Evolutionary conservation across 805 yeast genomes (phyloP).

Genomic region (Saccharomycopsis sp.): DNA sequence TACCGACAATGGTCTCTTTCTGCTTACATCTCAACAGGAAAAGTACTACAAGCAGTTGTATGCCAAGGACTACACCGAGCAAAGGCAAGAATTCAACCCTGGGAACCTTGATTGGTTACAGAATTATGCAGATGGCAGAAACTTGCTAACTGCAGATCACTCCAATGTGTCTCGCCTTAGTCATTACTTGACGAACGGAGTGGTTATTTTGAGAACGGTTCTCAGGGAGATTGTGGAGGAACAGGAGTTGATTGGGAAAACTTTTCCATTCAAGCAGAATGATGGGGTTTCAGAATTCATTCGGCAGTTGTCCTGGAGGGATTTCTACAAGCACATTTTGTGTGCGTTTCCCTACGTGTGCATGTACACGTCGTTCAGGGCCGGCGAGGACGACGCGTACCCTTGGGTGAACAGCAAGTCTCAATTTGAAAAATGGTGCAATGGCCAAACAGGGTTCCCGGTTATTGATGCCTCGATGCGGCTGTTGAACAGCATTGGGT

Average conservation of each 20-base stretch:
- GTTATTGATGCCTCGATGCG: slow-evolving; percentile 53
- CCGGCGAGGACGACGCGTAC: slow-evolving; percentile 32
- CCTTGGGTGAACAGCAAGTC: slow-evolving; percentile 36
- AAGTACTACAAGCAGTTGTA: no score
- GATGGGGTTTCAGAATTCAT: slow-evolving; percentile 36
- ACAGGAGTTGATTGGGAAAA: slow-evolving; percentile 24
- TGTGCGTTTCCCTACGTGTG: slow-evolving; percentile 42
- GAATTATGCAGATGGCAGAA: slow-evolving; percentile 18
- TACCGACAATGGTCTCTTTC: no score
- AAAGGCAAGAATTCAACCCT: no score
- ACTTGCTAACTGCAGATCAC: not conserved
- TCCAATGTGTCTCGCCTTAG: slow-evolving; percentile 33
- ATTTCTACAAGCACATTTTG: slow-evolving; percentile 43
- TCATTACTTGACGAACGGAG: slow-evolving; percentile 38
- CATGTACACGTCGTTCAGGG: slow-evolving; percentile 33
- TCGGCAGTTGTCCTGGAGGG: slow-evolving; percentile 52
- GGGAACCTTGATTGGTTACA: no score
- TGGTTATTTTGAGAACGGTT: slow-evolving; percentile 35
- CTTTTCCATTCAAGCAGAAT: slow-evolving; percentile 23
- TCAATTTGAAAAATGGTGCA: slow-evolving; percentile 41
- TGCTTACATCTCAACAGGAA: no score
- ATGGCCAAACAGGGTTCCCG: slow-evolving; percentile 47
- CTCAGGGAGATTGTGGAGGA: slow-evolving; percentile 28
- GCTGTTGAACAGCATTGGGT: slow-evolving; percentile 41
- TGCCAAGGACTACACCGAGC: no score